Percentiles rank a stretch among this genome's conserved stretches.
Evolutionary conservation across 495 filamentous ascomycete genomes (phyloP).

Genomic region (Xylona heveae): DNA sequence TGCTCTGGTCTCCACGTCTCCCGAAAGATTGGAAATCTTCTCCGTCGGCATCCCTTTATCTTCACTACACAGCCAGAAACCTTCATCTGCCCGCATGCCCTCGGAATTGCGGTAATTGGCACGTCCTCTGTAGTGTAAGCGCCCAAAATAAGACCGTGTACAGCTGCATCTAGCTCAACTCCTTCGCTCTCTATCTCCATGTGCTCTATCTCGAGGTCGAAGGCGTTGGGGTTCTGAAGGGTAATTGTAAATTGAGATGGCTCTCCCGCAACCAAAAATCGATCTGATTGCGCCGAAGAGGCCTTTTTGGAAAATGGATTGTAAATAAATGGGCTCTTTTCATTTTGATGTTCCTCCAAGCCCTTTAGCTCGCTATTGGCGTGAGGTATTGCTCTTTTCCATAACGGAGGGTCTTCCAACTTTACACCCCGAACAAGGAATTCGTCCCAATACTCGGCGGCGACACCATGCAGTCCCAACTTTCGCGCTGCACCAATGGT

Average conservation of each 20-base stretch:
- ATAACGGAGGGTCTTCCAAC: slow-evolving; percentile 29
- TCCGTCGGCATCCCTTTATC: slow-evolving; percentile 58
- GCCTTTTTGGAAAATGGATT: slow-evolving; percentile 64
- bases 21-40: slow-evolving; percentile 64
- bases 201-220: slow-evolving; percentile 72
- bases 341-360: slow-evolving; percentile 26
- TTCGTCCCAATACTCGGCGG: slow-evolving; percentile 89
- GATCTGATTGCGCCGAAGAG: slow-evolving; percentile 29
- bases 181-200: slow-evolving; percentile 55
- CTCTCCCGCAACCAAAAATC: slow-evolving; percentile 57
- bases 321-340: slow-evolving; percentile 75
- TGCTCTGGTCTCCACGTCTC: slow-evolving; percentile 51
- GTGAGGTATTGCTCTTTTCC: slow-evolving; percentile 45
- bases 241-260: slow-evolving; percentile 52
- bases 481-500: slow-evolving; percentile 56
- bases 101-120: slow-evolving; percentile 45
- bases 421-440: slow-evolving; percentile 75
- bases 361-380: slow-evolving; percentile 48
- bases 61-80: slow-evolving; percentile 65
- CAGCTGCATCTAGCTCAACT: slow-evolving; percentile 40
- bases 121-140: slow-evolving; percentile 66
- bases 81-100: slow-evolving; percentile 38
- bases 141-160: slow-evolving; percentile 44
- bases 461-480: slow-evolving; percentile 42
- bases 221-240: slow-evolving; percentile 84